Conservation (phyloP, 2,329 filamentous ascomycete genomes). For the Ploettnerulaceae sp. region DNA sequence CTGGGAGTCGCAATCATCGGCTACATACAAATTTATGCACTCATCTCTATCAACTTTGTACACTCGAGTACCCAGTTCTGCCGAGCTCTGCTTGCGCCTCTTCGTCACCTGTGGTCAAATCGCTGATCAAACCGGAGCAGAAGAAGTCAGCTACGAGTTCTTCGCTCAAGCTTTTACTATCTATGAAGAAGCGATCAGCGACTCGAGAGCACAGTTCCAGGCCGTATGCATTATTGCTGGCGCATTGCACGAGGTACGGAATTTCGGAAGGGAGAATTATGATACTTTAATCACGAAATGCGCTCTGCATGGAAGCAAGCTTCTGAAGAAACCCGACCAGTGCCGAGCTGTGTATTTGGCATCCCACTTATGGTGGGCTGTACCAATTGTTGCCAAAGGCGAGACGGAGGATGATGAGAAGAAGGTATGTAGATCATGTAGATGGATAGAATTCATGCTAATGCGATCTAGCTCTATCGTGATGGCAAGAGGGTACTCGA, state of each 20-base stretch:
- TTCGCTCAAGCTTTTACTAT: constrained; percentile 98
- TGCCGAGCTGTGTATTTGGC: constrained; percentile 95
- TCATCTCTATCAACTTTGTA: constrained; percentile 82
- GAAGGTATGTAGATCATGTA: constrained; percentile 53
- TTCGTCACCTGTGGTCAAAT: constrained; percentile 92
- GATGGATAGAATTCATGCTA: constrained; percentile 14
- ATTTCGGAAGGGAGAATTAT: constrained; percentile 96
- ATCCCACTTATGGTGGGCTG: constrained; percentile 97
- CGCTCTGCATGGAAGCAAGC: constrained; percentile 90
- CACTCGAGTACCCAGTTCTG: constrained; percentile 74
- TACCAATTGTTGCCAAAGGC: constrained; percentile 74
- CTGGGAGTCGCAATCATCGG: constrained; percentile 68
- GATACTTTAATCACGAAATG: constrained; percentile 98
- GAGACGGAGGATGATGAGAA: constrained; percentile 75
- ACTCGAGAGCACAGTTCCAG: constrained; percentile 96
- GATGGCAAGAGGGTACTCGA: constrained; percentile 96
- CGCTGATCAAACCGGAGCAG: constrained; percentile 83
- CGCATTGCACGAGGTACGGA: constrained; percentile 79
- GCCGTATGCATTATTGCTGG: constrained; percentile 92
- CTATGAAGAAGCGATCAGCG: constrained; percentile 93
- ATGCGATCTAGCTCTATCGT: constrained; percentile 69
- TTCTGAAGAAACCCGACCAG: constrained; percentile 96
- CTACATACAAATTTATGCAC: constrained; percentile 94
- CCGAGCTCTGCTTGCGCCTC: constrained; percentile 81
- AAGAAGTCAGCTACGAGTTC: constrained; percentile 96